A percentile compares a stretch with the other conserved stretches of the same genome.
Conservation (phyloP, 768 basidiomycete genomes). For the Mycena latifolia region DNA sequence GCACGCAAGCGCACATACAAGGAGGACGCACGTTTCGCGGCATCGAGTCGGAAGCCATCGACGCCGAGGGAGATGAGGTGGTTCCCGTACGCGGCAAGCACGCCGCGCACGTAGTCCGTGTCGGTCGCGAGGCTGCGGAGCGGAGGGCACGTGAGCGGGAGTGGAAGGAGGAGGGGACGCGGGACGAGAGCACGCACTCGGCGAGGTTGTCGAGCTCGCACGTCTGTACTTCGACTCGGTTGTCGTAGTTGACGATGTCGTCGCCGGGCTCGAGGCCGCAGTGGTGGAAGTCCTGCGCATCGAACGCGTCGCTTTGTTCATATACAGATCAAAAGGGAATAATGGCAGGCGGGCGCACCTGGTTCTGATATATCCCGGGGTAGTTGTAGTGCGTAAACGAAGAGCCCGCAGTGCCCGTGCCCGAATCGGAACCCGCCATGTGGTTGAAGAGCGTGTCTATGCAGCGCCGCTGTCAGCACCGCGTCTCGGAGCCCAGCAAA, state of each 20-base stretch:
- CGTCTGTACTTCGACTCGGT: slow-evolving; percentile 67
- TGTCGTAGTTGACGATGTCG: slow-evolving; percentile 67
- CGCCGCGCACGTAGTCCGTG: slow-evolving; percentile 67
- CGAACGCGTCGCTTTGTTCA: too few relatives aligned
- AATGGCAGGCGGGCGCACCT: slow-evolving; percentile 47
- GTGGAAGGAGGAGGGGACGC: too few relatives aligned
- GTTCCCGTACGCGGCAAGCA: slow-evolving; percentile 68
- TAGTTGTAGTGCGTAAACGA: slow-evolving; percentile 67
- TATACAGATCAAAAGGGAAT: too few relatives aligned
- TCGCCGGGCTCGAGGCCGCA: slow-evolving; percentile 67
- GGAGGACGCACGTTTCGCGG: slow-evolving; percentile 66
- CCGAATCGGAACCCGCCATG: slow-evolving; percentile 66
- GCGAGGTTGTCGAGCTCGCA: slow-evolving; percentile 65
- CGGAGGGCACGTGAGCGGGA: background rate
- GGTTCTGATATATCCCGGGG: slow-evolving; percentile 59
- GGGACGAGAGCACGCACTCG: slow-evolving; percentile 52
- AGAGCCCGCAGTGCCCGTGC: slow-evolving; percentile 63
- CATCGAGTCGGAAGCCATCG: slow-evolving; percentile 73
- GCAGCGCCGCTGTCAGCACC: too few relatives aligned
- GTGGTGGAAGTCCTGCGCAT: slow-evolving; percentile 69
- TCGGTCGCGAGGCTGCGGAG: slow-evolving; percentile 70
- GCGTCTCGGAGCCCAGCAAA: too few relatives aligned
- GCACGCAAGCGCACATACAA: too few relatives aligned
- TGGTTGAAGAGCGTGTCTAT: slow-evolving; percentile 75
- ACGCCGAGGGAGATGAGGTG: slow-evolving; percentile 73